These are phyloP conservation scores for Hypoxylon sp. DNA, from an alignment of 2,329 filamentous ascomycete species.

Conservation along the genomic window DNA sequence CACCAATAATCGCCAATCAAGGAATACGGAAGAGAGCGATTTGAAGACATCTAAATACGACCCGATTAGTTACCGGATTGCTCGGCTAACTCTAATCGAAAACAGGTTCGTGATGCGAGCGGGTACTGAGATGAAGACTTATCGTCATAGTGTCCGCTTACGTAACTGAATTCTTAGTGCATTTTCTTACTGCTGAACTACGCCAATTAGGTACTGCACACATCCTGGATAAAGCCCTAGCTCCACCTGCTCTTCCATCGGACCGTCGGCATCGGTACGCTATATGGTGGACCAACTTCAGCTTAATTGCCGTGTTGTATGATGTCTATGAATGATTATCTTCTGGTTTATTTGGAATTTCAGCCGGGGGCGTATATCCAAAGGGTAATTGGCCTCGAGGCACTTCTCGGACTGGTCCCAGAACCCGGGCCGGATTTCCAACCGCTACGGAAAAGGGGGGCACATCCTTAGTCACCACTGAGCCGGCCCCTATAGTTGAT, in stretches of 20 bases:
- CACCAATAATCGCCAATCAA: background rate
- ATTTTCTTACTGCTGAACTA: background rate
- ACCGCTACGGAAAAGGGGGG: background rate
- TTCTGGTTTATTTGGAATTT: background rate
- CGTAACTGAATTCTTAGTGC: background rate
- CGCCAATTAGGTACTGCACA: no score
- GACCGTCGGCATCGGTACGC: background rate
- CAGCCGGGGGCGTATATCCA: background rate
- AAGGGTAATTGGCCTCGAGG: background rate
- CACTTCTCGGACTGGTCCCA: background rate
- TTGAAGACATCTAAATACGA: background rate
- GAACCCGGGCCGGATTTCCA: background rate
- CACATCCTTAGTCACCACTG: slow-evolving; percentile 80
- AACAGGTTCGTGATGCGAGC: background rate
- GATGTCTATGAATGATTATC: background rate
- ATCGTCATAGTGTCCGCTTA: background rate
- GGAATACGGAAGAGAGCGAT: background rate
- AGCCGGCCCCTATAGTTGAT: slow-evolving; percentile 81
- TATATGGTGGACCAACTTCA: background rate
- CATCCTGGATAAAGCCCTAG: background rate
- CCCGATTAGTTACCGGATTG: background rate
- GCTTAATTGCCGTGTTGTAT: background rate
- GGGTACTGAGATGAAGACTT: slow-evolving; percentile 1
- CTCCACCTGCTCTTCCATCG: background rate
- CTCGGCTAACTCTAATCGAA: background rate